These are phyloP conservation scores for Aureobasidium pullulans DNA, from an alignment of 2,329 filamentous ascomycete genomes.

Conservation along the genomic window DNA sequence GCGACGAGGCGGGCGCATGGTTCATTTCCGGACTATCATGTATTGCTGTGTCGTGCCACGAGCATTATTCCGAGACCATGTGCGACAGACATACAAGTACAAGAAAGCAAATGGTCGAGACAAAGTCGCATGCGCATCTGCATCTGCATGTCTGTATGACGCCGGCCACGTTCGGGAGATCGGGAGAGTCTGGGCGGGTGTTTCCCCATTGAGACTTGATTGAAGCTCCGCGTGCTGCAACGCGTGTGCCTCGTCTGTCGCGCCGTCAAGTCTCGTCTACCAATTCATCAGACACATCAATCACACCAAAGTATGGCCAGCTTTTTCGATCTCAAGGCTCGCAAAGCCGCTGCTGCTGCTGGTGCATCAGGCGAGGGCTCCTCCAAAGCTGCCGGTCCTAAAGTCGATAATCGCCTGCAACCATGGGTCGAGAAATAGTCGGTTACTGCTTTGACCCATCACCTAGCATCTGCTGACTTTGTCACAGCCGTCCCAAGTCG, in stretches of 20 bases:
- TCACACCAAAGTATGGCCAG: slow-evolving; percentile 57
- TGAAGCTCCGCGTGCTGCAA: background rate
- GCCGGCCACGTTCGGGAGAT: background rate
- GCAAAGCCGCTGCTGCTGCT: slow-evolving; percentile 60
- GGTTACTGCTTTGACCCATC: slow-evolving; percentile 5
- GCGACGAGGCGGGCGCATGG: slow-evolving; percentile 25
- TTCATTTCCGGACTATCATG: slow-evolving; percentile 25
- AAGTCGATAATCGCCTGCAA: slow-evolving; percentile 62
- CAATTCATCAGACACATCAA: background rate
- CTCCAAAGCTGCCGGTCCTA: slow-evolving; percentile 55
- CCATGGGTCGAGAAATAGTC: slow-evolving; percentile 99
- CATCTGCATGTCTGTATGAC: background rate
- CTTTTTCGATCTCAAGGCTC: slow-evolving; percentile 94
- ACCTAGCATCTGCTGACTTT: background rate
- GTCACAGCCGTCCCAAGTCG: slow-evolving; percentile 74
- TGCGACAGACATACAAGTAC: background rate
- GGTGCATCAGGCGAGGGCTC: slow-evolving; percentile 59
- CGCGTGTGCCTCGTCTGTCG: background rate
- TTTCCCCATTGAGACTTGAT: background rate
- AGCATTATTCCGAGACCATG: background rate
- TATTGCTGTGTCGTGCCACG: background rate
- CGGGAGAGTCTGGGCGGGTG: background rate
- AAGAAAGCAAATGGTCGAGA: background rate
- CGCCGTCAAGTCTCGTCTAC: background rate
- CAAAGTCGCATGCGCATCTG: background rate